Conservation (phyloP, 1,139 yeast genomes). For the Yamadazyma mexicana region DNA sequence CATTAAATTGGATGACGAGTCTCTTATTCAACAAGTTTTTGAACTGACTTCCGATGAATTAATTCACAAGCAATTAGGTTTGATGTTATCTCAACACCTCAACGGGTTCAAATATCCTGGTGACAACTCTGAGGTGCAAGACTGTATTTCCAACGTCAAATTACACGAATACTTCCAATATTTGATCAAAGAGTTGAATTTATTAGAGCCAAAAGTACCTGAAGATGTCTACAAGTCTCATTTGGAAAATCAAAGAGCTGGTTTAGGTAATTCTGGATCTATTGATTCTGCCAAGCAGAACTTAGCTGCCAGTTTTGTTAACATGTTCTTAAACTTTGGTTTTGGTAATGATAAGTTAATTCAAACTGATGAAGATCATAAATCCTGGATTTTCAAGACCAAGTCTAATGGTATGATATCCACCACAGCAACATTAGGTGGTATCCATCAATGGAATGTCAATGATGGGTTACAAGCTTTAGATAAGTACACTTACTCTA, state of each 20-base stretch:
- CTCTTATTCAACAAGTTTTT: constrained; percentile 75
- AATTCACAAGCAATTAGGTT: constrained; percentile 86
- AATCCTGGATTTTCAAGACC: constrained; percentile 88
- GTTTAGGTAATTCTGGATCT: constrained; percentile 60
- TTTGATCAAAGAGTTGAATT: constrained; percentile 81
- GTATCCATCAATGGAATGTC: constrained; percentile 88
- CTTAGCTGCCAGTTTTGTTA: constrained; percentile 92
- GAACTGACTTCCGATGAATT: constrained; percentile 68
- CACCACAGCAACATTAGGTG: constrained; percentile 89
- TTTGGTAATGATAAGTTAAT: constrained; percentile 83
- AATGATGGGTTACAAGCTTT: constrained; percentile 86
- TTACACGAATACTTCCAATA: constrained; percentile 79
- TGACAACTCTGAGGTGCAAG: constrained; percentile 78
- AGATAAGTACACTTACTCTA: constrained; percentile 85
- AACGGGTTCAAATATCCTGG: constrained; percentile 67
- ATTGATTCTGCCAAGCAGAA: constrained; percentile 94
- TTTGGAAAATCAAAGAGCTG: constrained; percentile 66
- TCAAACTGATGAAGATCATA: constrained; percentile 69
- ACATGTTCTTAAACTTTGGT: constrained; percentile 88
- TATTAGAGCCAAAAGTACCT: constrained; percentile 88
- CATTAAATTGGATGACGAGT: constrained; percentile 81
- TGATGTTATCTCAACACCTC: constrained; percentile 85
- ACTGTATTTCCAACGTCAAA: constrained; percentile 77
- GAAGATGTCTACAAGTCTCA: constrained; percentile 94
- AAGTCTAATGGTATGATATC: constrained; percentile 93